Conservation (phyloP, 169 alveolate genomes). For the Plasmodium gaboni region DNA sequence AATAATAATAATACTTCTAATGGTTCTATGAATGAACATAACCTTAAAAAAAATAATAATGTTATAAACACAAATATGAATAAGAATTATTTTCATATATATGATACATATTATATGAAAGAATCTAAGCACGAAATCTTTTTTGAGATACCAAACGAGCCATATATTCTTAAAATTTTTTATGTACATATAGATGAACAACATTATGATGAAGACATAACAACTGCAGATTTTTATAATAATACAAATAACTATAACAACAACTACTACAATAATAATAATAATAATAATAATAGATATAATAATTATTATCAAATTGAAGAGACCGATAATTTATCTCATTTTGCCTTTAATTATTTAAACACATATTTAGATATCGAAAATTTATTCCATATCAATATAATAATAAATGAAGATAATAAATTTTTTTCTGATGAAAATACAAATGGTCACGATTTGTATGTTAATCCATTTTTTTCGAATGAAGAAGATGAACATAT, state of each 20-base stretch:
- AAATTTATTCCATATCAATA: constrained; percentile 12
- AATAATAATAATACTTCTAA: not conserved
- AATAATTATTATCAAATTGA: not conserved
- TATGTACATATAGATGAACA: constrained; percentile 20
- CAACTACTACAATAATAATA: not conserved
- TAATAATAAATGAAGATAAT: not conserved
- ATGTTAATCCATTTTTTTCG: constrained; percentile 9
- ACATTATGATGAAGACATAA: not conserved
- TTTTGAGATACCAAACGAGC: constrained; percentile 19
- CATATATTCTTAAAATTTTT: constrained; percentile 32
- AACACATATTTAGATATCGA: constrained; percentile 15
- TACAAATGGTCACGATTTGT: not conserved
- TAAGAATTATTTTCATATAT: constrained; percentile 22
- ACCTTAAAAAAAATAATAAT: not conserved
- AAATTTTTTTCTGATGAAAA: not conserved
- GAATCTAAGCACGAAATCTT: constrained; percentile 19
- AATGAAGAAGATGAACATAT: constrained; percentile 43
- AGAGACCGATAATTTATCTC: not conserved
- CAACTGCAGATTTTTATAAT: not conserved
- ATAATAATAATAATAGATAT: not conserved
- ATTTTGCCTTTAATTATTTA: constrained; percentile 7
- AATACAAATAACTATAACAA: not conserved
- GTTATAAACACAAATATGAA: constrained; percentile 15
- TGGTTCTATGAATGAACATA: too few relatives aligned
- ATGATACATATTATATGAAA: constrained; percentile 29